phyloP scores from a whole-genome alignment of 1,284 basidiomycete species.

The Rhizoctonia solani region DNA sequence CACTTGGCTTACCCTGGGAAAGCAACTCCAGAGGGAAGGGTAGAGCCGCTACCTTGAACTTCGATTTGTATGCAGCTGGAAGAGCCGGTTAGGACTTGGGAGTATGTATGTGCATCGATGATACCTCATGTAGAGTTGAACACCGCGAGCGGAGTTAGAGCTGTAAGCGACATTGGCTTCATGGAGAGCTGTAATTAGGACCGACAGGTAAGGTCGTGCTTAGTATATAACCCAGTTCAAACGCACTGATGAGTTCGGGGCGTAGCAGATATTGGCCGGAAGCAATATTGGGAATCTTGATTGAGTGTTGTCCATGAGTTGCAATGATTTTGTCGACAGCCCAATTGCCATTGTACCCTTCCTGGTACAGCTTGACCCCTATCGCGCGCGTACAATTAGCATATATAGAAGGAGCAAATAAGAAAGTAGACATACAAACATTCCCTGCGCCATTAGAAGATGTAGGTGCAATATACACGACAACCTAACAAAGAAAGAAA shows the following conservation, averaged over 20 bases:
- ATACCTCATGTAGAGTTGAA: slow-evolving; percentile 16
- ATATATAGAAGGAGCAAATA: background rate
- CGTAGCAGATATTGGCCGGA: slow-evolving; percentile 32
- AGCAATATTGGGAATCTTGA: slow-evolving; percentile 33
- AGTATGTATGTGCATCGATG: background rate
- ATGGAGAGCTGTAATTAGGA: background rate
- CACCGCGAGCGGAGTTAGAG: background rate
- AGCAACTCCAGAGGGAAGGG: slow-evolving; percentile 12
- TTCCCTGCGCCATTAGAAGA: background rate
- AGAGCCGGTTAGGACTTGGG: background rate
- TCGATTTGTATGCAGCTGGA: slow-evolving; percentile 8
- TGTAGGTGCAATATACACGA: background rate
- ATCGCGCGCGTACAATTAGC: background rate
- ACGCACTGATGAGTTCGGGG: slow-evolving; percentile 19
- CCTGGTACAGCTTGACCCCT: background rate
- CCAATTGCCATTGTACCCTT: slow-evolving; percentile 5
- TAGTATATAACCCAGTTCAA: background rate
- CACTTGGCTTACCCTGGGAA: slow-evolving; percentile 3
- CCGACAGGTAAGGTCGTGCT: background rate
- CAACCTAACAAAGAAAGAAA: background rate
- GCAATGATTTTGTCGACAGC: slow-evolving; percentile 28
- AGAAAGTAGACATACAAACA: background rate
- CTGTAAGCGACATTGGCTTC: background rate
- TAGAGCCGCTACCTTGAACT: background rate
- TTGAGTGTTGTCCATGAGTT: slow-evolving; percentile 31